Evolutionary conservation across 805 yeast species (phyloP).

Genomic region (Jamesozyma gamospora): DNA sequence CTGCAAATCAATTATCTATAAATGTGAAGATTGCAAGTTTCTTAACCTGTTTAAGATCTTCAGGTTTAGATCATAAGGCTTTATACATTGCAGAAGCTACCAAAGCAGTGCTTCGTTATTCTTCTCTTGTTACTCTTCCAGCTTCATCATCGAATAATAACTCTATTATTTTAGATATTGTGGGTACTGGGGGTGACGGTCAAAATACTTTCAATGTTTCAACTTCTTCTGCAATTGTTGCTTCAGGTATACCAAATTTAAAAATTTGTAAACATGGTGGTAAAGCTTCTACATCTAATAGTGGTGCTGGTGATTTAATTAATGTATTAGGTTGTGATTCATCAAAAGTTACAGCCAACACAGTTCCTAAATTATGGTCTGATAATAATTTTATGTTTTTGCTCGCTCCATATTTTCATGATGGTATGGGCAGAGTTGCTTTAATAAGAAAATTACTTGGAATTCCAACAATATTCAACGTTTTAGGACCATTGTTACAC

Average conservation of each 20-base stretch:
- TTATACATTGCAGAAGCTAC: slow-evolving; percentile 83
- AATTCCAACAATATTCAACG: slow-evolving; percentile 87
- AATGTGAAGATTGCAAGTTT: slow-evolving; percentile 68
- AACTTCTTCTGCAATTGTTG: slow-evolving; percentile 88
- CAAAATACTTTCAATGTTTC: slow-evolving; percentile 95
- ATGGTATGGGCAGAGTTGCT: slow-evolving; percentile 80
- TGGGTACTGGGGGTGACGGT: slow-evolving; percentile 99
- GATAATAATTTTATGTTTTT: slow-evolving; percentile 51
- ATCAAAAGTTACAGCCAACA: slow-evolving; percentile 49
- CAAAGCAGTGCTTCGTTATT: slow-evolving; percentile 54
- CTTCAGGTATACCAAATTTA: slow-evolving; percentile 69
- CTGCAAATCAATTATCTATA: slow-evolving; percentile 2
- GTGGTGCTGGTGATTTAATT: slow-evolving; percentile 91
- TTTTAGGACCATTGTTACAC: slow-evolving; percentile 86
- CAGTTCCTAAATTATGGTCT: slow-evolving; percentile 47
- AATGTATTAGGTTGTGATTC: slow-evolving; percentile 75
- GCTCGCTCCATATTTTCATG: slow-evolving; percentile 91
- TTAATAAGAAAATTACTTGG: slow-evolving; percentile 69
- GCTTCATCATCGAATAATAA: not conserved
- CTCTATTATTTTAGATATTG: slow-evolving; percentile 50
- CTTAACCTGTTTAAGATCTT: slow-evolving; percentile 62
- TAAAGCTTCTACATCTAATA: slow-evolving; percentile 84
- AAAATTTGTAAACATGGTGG: slow-evolving; percentile 94
- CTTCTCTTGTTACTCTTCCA: slow-evolving; percentile 42
- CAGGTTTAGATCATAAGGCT: slow-evolving; percentile 71